Evolutionary conservation across 2,329 filamentous ascomycete species (phyloP).

Genomic region (Incumbomyces lentus): DNA sequence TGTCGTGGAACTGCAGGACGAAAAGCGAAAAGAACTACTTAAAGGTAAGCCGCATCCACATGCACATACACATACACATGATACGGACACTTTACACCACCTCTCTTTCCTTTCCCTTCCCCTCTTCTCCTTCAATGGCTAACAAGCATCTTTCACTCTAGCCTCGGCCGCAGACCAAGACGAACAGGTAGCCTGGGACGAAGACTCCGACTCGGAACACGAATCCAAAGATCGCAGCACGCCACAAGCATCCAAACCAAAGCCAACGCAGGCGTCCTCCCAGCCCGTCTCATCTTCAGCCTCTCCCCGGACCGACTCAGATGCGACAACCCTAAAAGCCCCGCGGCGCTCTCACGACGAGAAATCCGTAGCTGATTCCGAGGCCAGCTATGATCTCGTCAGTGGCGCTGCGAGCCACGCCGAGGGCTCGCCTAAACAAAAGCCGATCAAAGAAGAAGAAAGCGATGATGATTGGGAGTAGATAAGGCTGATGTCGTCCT

Average conservation of each 20-base stretch:
- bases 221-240: conserved; percentile 30
- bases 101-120: no score
- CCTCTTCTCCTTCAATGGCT: not conserved
- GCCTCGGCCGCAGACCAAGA: conserved; percentile 55
- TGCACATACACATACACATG: no score
- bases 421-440: conserved; percentile 53
- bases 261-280: conserved; percentile 18
- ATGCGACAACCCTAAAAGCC: conserved; percentile 43
- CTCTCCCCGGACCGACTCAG: conserved; percentile 25
- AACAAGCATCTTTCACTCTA: conserved; percentile 15
- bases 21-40: conserved; percentile 74
- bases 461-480: conserved; percentile 33
- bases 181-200: conserved; percentile 58
- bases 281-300: conserved; percentile 14
- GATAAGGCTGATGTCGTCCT: not conserved
- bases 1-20: conserved; percentile 87
- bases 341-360: conserved; percentile 70
- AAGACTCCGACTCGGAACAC: conserved; percentile 55
- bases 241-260: conserved; percentile 10
- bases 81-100: no score
- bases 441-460: conserved; percentile 42
- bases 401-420: conserved; percentile 70
- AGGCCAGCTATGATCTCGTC: conserved; percentile 92
- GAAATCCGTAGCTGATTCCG: conserved; percentile 83
- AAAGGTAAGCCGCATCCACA: conserved; percentile 56